Evolutionary conservation across 768 basidiomycete genomes (phyloP).

Genomic region (Melanogaster broomeanus): DNA sequence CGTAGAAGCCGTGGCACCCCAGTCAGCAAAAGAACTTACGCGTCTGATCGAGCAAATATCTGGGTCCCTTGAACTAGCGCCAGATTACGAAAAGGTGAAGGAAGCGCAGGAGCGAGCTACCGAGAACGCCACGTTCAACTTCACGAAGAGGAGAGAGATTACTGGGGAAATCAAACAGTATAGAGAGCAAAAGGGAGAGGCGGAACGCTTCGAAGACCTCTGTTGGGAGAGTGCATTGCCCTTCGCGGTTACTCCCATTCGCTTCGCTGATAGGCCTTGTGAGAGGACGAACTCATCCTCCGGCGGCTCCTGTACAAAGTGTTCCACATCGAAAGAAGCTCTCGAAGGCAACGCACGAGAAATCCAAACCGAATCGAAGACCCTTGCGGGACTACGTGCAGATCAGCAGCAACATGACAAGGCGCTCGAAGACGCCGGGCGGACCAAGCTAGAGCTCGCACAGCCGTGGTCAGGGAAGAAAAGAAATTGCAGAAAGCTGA

Average conservation of each 20-base stretch:
- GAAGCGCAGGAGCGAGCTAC: constrained; percentile 87
- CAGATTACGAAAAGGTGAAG: constrained; percentile 88
- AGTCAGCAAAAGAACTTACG: constrained; percentile 87
- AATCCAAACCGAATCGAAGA: constrained; percentile 73
- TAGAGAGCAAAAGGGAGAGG: constrained; percentile 94
- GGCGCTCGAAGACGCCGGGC: constrained; percentile 73
- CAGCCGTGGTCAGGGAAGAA: constrained; percentile 80
- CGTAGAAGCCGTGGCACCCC: constrained; percentile 96
- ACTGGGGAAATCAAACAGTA: constrained; percentile 96
- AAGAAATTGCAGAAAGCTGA: constrained; percentile 88
- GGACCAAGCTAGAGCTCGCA: constrained; percentile 77
- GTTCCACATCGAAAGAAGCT: constrained; percentile 83
- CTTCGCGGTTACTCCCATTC: not conserved
- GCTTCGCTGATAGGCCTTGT: constrained; percentile 7
- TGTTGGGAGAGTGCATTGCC: constrained; percentile 65
- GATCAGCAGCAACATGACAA: constrained; percentile 73
- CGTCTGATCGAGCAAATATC: constrained; percentile 94
- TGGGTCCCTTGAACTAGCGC: constrained; percentile 87
- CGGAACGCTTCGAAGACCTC: constrained; percentile 81
- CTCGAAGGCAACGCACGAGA: constrained; percentile 71
- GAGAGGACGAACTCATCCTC: constrained; percentile 78
- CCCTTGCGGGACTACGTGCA: constrained; percentile 64
- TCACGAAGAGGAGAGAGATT: constrained; percentile 90
- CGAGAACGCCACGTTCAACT: constrained; percentile 93
- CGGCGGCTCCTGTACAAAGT: constrained; percentile 85